Evolutionary conservation across 768 basidiomycete species (phyloP), one percentile per base, ranked within the genome.

Genomic region (Symmetrospora coprosmae): DNA sequence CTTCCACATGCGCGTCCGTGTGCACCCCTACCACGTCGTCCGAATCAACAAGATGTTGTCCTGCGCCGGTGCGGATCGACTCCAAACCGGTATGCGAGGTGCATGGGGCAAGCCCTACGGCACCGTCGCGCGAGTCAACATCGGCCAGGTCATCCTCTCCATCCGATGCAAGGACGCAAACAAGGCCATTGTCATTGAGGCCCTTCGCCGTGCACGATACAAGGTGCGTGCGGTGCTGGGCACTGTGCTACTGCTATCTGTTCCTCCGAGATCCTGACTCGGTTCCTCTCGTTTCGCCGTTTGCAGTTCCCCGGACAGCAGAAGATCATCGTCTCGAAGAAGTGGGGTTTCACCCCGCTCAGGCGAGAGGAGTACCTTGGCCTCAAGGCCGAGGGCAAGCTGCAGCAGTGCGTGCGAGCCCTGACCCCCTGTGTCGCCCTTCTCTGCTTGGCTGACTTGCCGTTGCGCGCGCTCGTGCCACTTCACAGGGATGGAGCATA

Each of bases 31-130:
- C 87, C 94, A 99, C 74, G 88, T 97, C 70, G 75, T 99, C 76
- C 86, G 94, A 65, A 94, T 94, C 83, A 94, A 97, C 86, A 97
- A 99, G 84, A 97, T 94, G 87, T 86, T 97, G 80, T 86, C 84
- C 61, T 97, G 94, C 73, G 94, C 94, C 69, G 92, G 94, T 68
- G 91, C 94, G 70, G 94, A 99, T 67, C 86, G 87, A 71, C 81
- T 92, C 61, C 87, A 89, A 73, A 89, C 88, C 16, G 89, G 92
- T 74, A 97, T 99, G 94, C 87, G 92, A 76, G 94, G 92, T 67
- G 92, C 92, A 39, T 99, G 92, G 91, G 94, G 94, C 69, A 94
- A 92, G 77, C 90, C 94, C 40, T 91, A 94, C 74, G 91, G 89
- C 66, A 88, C 85, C 17, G 91, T 87, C 68, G 90, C 88, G 35